Conservation (phyloP, 352 stramenopile species). For the Phytophthora meadii region DNA sequence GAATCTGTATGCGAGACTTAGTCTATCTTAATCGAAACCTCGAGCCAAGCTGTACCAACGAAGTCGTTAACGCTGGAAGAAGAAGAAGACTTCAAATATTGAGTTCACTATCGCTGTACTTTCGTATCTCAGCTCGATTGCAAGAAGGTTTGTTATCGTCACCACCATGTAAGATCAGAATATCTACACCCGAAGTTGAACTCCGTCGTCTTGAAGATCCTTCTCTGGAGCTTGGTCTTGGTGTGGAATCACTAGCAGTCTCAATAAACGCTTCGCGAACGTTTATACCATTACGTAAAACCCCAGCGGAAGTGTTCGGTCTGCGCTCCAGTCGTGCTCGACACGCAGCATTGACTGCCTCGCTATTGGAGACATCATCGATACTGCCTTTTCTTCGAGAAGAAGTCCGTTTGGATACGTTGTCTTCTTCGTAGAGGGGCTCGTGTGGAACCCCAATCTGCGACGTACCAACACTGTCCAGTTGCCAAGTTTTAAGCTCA, state of each 20-base stretch:
- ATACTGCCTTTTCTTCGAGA: slow-evolving; percentile 40
- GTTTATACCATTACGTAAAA: background rate
- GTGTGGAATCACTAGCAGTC: background rate
- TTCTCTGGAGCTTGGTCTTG: slow-evolving; percentile 26
- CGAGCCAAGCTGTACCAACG: too few species aligned
- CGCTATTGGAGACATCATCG: slow-evolving; percentile 9
- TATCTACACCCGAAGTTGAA: slow-evolving; percentile 47
- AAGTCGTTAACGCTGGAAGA: too few species aligned
- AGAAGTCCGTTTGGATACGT: slow-evolving; percentile 2
- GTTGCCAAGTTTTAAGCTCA: slow-evolving; percentile 71
- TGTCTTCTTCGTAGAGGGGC: slow-evolving; percentile 22
- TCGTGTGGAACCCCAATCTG: slow-evolving; percentile 46
- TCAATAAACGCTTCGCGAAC: slow-evolving; percentile 72
- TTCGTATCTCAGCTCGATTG: too few species aligned
- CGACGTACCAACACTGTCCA: slow-evolving; percentile 55
- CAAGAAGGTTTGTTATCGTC: slow-evolving; percentile 37
- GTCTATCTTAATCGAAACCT: too few species aligned
- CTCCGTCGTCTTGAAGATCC: slow-evolving; percentile 17
- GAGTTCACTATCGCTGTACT: too few species aligned
- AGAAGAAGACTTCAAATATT: too few species aligned
- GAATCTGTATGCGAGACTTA: too few species aligned
- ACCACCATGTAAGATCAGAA: slow-evolving; percentile 63
- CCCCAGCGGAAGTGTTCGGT: slow-evolving; percentile 62
- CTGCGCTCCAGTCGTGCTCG: slow-evolving; percentile 35
- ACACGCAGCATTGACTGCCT: slow-evolving; percentile 1